Evolutionary conservation across 495 filamentous ascomycete genomes (phyloP).

Genomic region (Lentithecium fluviatile): DNA sequence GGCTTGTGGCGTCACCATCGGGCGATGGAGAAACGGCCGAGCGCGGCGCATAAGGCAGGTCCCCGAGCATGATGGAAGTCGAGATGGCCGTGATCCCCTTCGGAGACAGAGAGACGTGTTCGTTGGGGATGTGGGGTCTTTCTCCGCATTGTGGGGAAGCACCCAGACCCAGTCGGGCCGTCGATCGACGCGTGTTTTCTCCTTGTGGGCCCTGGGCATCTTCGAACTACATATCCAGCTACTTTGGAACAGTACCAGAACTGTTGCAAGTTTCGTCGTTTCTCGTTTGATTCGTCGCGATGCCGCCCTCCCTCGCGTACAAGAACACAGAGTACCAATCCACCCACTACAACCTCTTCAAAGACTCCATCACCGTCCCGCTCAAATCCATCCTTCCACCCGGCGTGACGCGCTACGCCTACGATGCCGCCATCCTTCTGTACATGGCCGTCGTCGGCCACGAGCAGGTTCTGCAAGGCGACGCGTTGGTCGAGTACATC

Average conservation of each 20-base stretch:
- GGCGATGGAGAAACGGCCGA: too few relatives aligned
- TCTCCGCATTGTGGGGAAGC: constrained; percentile 23
- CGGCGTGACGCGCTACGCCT: constrained; percentile 43
- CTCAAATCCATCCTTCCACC: constrained; percentile 44
- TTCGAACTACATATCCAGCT: too few relatives aligned
- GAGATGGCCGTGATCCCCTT: too few relatives aligned
- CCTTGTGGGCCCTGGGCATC: not conserved
- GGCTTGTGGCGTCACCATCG: too few relatives aligned
- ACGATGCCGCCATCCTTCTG: constrained; percentile 37
- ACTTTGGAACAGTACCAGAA: too few relatives aligned
- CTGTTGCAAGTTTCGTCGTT: too few relatives aligned
- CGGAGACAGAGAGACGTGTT: not conserved
- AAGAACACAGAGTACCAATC: constrained; percentile 28
- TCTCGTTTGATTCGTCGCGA: not conserved
- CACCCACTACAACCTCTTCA: constrained; percentile 32
- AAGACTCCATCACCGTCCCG: constrained; percentile 17
- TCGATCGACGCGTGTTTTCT: not conserved
- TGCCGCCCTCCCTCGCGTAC: constrained; percentile 15
- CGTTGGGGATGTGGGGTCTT: constrained; percentile 21
- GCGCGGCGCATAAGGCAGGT: too few relatives aligned
- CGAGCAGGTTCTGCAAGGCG: constrained; percentile 43
- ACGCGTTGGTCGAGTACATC: constrained; percentile 47
- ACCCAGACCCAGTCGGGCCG: not conserved
- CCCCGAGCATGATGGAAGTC: too few relatives aligned
- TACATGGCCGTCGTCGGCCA: constrained; percentile 40